Percentiles rank a stretch among this genome's conserved stretches.
Conservation (phyloP, 2,329 filamentous ascomycete genomes). For the Penicillium brevicompactum region DNA sequence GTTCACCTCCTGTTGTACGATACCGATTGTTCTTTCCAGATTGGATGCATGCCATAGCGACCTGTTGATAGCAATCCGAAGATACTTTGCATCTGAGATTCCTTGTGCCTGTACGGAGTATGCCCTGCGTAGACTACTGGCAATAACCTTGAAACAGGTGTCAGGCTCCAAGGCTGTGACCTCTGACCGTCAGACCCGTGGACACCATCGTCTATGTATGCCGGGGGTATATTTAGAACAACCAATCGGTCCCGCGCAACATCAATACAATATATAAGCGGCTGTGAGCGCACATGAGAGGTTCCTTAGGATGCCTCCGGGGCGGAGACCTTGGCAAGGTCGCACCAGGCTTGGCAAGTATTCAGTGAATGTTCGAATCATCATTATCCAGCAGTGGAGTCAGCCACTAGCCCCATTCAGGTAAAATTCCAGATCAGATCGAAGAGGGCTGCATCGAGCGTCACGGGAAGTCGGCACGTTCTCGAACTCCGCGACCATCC, state of each 20-base stretch:
- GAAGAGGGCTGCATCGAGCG: slow-evolving; percentile 1
- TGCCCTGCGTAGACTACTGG: no score
- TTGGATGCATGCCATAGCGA: slow-evolving; percentile 31
- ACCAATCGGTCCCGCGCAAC: neutral
- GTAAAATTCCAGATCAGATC: slow-evolving; percentile 23
- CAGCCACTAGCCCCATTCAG: slow-evolving; percentile 17
- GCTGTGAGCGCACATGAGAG: neutral
- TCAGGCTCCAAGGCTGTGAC: neutral
- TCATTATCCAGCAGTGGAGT: neutral
- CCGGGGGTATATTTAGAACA: neutral
- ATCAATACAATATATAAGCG: no score
- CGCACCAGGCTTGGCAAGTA: neutral
- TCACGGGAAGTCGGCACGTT: neutral
- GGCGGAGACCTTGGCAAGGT: slow-evolving; percentile 8
- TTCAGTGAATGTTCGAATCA: neutral
- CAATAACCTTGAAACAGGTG: no score
- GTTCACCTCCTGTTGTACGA: slow-evolving; percentile 22
- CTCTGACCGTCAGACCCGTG: no score
- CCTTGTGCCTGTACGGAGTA: neutral
- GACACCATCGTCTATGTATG: no score
- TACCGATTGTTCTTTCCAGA: slow-evolving; percentile 16
- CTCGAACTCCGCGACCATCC: slow-evolving; percentile 1
- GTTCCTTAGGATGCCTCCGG: neutral
- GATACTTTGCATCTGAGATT: slow-evolving; percentile 7
- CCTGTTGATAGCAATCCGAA: slow-evolving; percentile 16